Conservation (phyloP, 2,329 filamentous ascomycete genomes). For the Pseudogymnoascus sp. region DNA sequence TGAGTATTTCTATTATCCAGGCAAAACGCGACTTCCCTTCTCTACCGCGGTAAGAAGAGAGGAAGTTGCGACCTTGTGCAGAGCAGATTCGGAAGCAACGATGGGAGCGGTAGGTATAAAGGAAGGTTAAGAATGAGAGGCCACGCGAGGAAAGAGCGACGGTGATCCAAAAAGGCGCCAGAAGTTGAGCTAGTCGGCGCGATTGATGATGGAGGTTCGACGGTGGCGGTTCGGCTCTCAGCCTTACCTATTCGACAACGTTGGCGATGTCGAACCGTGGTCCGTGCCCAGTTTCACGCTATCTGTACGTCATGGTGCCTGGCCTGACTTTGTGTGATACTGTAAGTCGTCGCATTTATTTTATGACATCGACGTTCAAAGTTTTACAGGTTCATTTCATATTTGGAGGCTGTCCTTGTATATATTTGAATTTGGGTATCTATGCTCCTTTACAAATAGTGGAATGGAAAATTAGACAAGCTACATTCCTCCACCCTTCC, state of each 20-base stretch:
- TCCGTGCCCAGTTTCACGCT: not conserved
- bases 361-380: not conserved
- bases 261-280: not conserved
- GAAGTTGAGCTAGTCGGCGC: conserved; percentile 5
- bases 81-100: not conserved
- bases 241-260: not conserved
- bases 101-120: not conserved
- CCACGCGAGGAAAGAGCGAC: not conserved
- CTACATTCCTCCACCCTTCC: not conserved
- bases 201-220: conserved; percentile 8
- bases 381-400: not conserved
- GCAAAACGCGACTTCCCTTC: conserved; percentile 3
- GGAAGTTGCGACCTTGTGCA: conserved; percentile 5
- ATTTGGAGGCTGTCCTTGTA: not conserved
- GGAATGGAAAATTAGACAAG: not conserved
- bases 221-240: not conserved
- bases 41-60: not conserved
- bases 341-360: not conserved
- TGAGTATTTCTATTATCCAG: conserved; percentile 9
- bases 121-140: not conserved
- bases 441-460: not conserved
- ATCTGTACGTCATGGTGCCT: conserved; percentile 4
- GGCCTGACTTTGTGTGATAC: not conserved
- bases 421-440: not conserved
- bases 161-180: conserved; percentile 2